These are phyloP conservation scores for Hippophae rhamnoides DNA, from an alignment of 306 rosid species.

Conservation along the genomic window DNA sequence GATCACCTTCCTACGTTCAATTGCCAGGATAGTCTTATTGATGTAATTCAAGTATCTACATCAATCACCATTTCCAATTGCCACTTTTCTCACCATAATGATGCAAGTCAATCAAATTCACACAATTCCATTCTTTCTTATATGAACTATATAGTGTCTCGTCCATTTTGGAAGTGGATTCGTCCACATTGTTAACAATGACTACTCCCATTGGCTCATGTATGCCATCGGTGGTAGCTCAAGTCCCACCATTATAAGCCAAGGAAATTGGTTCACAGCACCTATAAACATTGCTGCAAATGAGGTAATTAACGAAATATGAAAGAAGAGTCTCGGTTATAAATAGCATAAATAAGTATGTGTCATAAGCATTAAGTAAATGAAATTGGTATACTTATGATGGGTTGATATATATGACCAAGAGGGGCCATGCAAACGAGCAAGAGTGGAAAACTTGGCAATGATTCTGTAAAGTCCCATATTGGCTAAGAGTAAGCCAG, in stretches of 20 bases:
- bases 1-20: conserved; percentile 65
- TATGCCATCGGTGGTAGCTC: conserved; percentile 85
- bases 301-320: conserved; percentile 8
- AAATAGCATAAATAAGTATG: no score
- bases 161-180: conserved; percentile 58
- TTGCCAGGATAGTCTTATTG: conserved; percentile 60
- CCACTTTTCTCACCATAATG: conserved; percentile 58
- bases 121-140: neutral
- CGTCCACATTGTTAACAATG: conserved; percentile 67
- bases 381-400: neutral
- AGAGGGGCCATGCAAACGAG: conserved; percentile 21
- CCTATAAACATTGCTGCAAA: conserved; percentile 39
- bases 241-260: conserved; percentile 62
- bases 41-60: conserved; percentile 56
- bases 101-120: conserved; percentile 17
- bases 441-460: conserved; percentile 40
- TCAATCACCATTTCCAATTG: conserved; percentile 70
- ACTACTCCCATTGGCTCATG: conserved; percentile 78
- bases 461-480: no score
- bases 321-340: no score
- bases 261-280: conserved; percentile 70
- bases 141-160: neutral
- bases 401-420: conserved; percentile 26
- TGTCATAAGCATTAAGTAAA: no score
- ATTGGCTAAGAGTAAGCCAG: no score